Evolutionary conservation across 768 basidiomycete species (phyloP), one percentile per base, ranked within the genome.

Genomic region (Suillus brevipes): DNA sequence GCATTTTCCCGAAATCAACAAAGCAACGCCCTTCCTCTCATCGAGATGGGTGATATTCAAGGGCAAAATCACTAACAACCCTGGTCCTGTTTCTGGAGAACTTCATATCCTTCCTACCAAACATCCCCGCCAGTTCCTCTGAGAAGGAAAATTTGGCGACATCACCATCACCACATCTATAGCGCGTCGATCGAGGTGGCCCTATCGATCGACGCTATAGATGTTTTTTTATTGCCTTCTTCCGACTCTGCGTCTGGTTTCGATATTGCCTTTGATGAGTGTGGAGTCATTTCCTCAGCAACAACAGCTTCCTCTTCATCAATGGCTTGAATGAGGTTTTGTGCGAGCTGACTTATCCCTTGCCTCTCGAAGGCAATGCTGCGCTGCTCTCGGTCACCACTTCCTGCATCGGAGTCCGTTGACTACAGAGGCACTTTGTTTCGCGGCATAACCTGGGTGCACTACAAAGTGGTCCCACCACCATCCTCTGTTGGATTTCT

Each of bases 11-110:
- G 28, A 28, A 28, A 28, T 28, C 28, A 28, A 28, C 28, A 28
- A 28, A 28, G 28, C 28, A 28, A 28, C 28, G 28, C 28, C 23
- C 71, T 88, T 66, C 80, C 85, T 10, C 76, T 78, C 65, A 83
- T 85, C 72, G 80, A 83, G 45, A 59, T 59, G 31, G 43, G 64
- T 28, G 50, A 59, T 38, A 37, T 66, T 67, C 57, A 57, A 65
- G 16, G 61, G 62, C 38, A 45, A 64, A n/a, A 50, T 62, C 6
- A 42, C 64, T 37, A 59, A 34, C 42, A 59, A 60, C 53, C 65
- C 69, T 53, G 67, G 63, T 64, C 34, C 67, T 36, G 28, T 69
- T 70, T 49, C 49, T 69, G 74, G 70, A n/a, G 69, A 69, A 42
- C 50, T 81, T 25, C 77, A 75, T 43, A 78, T 82, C 49, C 42